A percentile compares a stretch with the other conserved stretches of the same genome.
Conservation (phyloP, 2,329 filamentous ascomycete genomes). For the Fusarium sp. region DNA sequence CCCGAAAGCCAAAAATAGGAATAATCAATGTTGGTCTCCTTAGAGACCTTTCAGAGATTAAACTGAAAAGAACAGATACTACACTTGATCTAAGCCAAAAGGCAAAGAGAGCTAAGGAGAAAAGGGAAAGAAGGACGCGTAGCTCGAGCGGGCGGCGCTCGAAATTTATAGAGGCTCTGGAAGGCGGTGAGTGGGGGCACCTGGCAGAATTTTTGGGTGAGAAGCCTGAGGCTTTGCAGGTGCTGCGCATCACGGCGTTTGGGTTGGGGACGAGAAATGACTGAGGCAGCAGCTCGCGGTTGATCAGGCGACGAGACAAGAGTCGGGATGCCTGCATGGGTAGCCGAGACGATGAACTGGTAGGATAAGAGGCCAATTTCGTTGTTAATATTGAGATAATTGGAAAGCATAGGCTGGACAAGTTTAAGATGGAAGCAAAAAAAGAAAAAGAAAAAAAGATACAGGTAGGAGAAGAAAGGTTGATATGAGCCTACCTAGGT, state of each 20-base stretch:
- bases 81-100: conserved; percentile 91
- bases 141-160: conserved; percentile 22
- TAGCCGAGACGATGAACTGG: background rate
- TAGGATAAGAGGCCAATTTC: no score
- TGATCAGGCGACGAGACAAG: background rate
- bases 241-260: conserved; percentile 3
- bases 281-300: conserved; percentile 14
- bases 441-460: background rate
- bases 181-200: conserved; percentile 47
- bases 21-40: conserved; percentile 82
- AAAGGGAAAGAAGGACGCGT: conserved; percentile 48
- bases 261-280: conserved; percentile 28
- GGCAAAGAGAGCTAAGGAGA: conserved; percentile 61
- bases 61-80: conserved; percentile 98
- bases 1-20: conserved; percentile 68
- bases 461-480: background rate
- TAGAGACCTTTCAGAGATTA: conserved; percentile 91
- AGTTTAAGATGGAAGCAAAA: no score
- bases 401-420: no score
- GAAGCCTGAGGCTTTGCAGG: conserved; percentile 16
- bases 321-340: background rate
- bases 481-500: background rate
- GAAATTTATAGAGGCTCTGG: conserved; percentile 39
- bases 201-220: conserved; percentile 47
- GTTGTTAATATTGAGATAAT: no score